These are phyloP conservation scores for Suillus occidentalis DNA, from an alignment of 768 basidiomycete species.

Conservation along the genomic window DNA sequence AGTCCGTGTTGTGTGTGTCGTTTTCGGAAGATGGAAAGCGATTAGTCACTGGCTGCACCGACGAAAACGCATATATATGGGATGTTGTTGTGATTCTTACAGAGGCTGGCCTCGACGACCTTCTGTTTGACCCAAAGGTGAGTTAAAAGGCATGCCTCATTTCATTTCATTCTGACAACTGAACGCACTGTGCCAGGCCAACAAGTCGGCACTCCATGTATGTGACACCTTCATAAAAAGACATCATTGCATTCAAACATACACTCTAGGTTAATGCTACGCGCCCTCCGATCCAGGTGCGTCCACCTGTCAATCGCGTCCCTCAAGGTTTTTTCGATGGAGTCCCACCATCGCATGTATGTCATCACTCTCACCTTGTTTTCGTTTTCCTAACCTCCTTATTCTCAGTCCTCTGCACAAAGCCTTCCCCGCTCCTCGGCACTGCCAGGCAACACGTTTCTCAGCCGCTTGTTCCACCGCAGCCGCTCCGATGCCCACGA, in stretches of 20 bases:
- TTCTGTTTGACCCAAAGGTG: not conserved
- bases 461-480: not conserved
- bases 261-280: not conserved
- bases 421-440: not conserved
- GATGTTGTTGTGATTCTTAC: not conserved
- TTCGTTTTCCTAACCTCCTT: not conserved
- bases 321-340: no score
- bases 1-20: no score
- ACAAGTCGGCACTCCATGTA: not conserved
- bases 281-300: no score
- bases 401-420: not conserved
- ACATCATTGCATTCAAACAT: not conserved
- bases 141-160: not conserved
- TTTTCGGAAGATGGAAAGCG: not conserved
- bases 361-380: no score
- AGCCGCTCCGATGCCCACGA: not conserved
- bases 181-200: not conserved
- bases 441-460: not conserved
- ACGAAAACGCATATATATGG: not conserved
- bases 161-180: not conserved
- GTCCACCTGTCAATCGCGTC: no score
- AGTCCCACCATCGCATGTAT: no score
- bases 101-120: not conserved
- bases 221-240: not conserved
- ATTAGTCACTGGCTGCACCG: not conserved